A percentile compares a stretch with the other conserved stretches of the same genome.
Conservation (phyloP, 129 eudicot genomes). For the Ambrosia artemisiifolia region DNA sequence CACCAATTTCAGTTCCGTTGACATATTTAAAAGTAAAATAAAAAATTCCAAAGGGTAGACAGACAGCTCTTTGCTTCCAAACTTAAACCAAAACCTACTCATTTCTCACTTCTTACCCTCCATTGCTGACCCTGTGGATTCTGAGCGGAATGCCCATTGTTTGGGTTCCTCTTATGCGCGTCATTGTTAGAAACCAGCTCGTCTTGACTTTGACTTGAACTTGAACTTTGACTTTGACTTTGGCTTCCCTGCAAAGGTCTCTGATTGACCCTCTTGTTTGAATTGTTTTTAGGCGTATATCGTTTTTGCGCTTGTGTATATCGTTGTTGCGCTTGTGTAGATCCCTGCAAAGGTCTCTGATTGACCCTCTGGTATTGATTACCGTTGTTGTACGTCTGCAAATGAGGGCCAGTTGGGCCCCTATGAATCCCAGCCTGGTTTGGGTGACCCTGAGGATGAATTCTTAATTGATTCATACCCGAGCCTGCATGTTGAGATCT, state of each 20-base stretch:
- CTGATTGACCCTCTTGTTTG: slow-evolving; percentile 23
- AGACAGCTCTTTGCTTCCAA: slow-evolving; percentile 6
- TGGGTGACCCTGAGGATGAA: slow-evolving; percentile 23
- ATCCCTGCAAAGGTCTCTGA: too few relatives aligned
- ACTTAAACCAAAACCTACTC: slow-evolving; percentile 10
- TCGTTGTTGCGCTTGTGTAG: too few relatives aligned
- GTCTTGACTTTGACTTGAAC: slow-evolving; percentile 12
- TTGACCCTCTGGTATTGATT: slow-evolving; percentile 12
- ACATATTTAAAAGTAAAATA: neutral
- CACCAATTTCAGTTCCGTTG: neutral
- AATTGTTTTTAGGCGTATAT: slow-evolving; percentile 30
- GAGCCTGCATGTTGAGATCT: slow-evolving; percentile 34
- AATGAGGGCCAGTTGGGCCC: slow-evolving; percentile 15
- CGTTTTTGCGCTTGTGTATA: slow-evolving; percentile 27
- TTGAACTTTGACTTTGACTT: neutral
- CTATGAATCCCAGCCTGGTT: slow-evolving; percentile 17
- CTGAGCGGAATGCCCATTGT: slow-evolving; percentile 35
- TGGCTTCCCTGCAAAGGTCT: slow-evolving; percentile 26
- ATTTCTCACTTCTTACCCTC: slow-evolving; percentile 47
- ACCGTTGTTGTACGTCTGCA: slow-evolving; percentile 1
- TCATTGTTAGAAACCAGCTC: slow-evolving; percentile 14
- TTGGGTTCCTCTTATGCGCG: neutral
- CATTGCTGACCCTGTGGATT: slow-evolving; percentile 42
- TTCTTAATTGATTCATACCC: slow-evolving; percentile 16
- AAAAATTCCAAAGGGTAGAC: neutral